Percentiles rank a stretch among this genome's conserved stretches.
phyloP scores from a whole-genome alignment of 495 filamentous ascomycete species.

The Evernia prunastri region DNA sequence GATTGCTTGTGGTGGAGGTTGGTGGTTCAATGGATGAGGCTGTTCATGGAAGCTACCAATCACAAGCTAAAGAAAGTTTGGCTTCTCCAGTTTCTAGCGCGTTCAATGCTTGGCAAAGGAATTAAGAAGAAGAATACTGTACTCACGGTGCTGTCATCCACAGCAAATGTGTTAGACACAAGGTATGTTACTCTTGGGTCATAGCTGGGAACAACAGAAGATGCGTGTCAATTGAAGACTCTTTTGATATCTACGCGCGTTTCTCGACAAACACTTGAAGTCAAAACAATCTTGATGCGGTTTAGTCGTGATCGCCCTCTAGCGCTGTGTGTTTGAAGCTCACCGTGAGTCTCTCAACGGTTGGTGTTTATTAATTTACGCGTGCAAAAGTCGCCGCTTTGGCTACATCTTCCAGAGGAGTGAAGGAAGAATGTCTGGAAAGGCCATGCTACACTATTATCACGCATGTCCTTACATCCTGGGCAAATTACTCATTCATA shows the following conservation, averaged over 20 bases:
- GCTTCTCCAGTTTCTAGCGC: neutral
- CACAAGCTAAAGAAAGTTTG: neutral
- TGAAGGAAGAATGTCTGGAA: neutral
- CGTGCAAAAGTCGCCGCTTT: neutral
- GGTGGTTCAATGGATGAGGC: neutral
- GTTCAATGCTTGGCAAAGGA: neutral
- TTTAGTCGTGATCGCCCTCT: neutral
- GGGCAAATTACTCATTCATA: no score
- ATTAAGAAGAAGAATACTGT: neutral
- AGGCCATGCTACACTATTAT: neutral
- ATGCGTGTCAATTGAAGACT: no score
- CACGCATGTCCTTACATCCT: neutral
- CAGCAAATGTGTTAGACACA: neutral
- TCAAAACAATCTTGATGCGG: slow-evolving; percentile 1
- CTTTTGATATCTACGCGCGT: no score
- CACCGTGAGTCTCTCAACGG: neutral
- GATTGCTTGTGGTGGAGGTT: slow-evolving; percentile 3
- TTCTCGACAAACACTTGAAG: neutral
- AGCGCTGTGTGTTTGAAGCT: slow-evolving; percentile 4
- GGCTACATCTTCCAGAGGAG: neutral
- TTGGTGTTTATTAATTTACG: neutral
- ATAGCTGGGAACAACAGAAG: no score
- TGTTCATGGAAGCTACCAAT: slow-evolving; percentile 7
- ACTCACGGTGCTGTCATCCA: neutral
- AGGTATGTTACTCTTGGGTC: no score